Evolutionary conservation across 2,329 filamentous ascomycete species (phyloP).

Genomic region (Geosmithia putterillii): DNA sequence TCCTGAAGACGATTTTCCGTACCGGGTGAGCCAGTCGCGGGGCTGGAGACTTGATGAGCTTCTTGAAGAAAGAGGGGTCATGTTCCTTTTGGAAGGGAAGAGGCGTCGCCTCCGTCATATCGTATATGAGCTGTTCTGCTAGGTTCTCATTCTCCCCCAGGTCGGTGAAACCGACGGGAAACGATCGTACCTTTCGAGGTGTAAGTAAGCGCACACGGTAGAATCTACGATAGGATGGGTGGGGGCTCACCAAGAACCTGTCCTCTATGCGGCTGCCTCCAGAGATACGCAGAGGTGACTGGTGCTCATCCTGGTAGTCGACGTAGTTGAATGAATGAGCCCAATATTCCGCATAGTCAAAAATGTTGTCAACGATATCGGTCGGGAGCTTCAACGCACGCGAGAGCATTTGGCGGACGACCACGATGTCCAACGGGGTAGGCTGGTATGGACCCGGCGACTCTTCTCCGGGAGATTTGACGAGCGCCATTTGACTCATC

Average conservation of each 20-base stretch:
- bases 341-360: constrained; percentile 54
- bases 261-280: constrained; percentile 14
- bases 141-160: constrained; percentile 12
- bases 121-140: constrained; percentile 15
- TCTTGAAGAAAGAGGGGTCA: constrained; percentile 15
- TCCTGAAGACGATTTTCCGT: constrained; percentile 48
- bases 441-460: constrained; percentile 16
- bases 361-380: constrained; percentile 41
- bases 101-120: constrained; percentile 14
- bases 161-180: constrained; percentile 21
- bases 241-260: constrained; percentile 17
- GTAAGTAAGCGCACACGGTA: neutral
- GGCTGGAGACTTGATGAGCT: constrained; percentile 23
- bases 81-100: constrained; percentile 12
- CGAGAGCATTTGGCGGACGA: constrained; percentile 34
- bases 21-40: constrained; percentile 34
- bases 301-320: constrained; percentile 12
- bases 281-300: constrained; percentile 8
- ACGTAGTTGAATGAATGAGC: constrained; percentile 28
- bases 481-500: neutral
- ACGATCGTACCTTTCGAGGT: constrained; percentile 19
- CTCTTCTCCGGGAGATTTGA: neutral
- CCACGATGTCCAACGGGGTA: constrained; percentile 32
- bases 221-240: neutral
- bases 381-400: constrained; percentile 31